A percentile compares a stretch with the other conserved stretches of the same genome.
phyloP scores from a whole-genome alignment of 371 early-diverging fungal genomes.

The Mucor irregularis region DNA sequence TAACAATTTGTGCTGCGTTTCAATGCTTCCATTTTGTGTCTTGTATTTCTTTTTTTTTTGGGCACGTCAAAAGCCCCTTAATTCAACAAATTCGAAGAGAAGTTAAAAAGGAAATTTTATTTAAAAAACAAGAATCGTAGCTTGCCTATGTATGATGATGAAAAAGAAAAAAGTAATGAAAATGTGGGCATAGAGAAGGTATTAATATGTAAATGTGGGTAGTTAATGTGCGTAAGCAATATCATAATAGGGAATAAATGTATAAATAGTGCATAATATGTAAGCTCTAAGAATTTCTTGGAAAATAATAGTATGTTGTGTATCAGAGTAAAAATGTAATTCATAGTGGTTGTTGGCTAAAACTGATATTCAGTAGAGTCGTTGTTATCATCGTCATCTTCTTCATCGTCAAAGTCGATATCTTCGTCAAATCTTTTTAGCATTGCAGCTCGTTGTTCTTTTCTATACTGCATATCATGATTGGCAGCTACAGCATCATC shows the following conservation, averaged over 20 bases:
- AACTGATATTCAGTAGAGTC: neutral
- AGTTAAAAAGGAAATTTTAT: too few species aligned
- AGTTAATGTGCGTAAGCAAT: too few species aligned
- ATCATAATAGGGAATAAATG: too few species aligned
- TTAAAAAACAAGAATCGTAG: neutral
- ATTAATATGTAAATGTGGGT: too few species aligned
- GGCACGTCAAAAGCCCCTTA: too few species aligned
- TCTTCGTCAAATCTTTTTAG: slow-evolving; percentile 18
- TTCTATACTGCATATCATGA: too few species aligned
- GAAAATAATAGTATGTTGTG: neutral
- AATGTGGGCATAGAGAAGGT: too few species aligned
- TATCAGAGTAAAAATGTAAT: neutral
- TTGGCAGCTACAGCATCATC: too few species aligned
- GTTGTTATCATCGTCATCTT: neutral
- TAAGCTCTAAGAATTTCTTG: neutral
- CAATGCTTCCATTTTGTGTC: neutral
- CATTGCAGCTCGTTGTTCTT: too few species aligned
- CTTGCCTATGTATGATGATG: too few species aligned
- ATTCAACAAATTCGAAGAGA: too few species aligned
- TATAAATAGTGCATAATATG: slow-evolving; percentile 1
- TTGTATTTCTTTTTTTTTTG: neutral
- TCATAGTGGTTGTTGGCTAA: neutral
- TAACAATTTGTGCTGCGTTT: neutral
- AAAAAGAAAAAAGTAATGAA: too few species aligned
- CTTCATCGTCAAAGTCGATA: slow-evolving; percentile 8